A percentile compares a stretch with the other conserved stretches of the same genome.
Conservation (phyloP, 1,139 yeast species). For the Geotrichum reessii region DNA sequence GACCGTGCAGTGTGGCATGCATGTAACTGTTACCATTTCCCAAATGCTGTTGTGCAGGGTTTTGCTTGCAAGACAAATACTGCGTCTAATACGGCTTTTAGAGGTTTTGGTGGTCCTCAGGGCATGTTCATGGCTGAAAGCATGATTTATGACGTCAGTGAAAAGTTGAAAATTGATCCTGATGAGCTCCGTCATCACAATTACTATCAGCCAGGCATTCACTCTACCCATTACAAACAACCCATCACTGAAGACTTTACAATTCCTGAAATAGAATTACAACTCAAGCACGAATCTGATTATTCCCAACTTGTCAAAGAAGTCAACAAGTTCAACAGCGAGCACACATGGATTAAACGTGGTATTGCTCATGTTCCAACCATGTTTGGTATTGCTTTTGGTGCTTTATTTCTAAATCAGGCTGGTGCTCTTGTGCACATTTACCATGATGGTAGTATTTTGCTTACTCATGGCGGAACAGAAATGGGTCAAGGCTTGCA, state of each 20-base stretch:
- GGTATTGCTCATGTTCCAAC: conserved; percentile 44
- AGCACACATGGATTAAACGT: conserved; percentile 42
- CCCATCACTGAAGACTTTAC: conserved; percentile 40
- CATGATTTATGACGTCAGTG: conserved; percentile 39
- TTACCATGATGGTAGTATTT: conserved; percentile 43
- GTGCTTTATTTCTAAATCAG: conserved; percentile 42
- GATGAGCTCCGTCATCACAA: conserved; percentile 38
- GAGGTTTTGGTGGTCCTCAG: conserved; percentile 48
- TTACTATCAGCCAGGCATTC: conserved; percentile 34
- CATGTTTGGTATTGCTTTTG: conserved; percentile 44
- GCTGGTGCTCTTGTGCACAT: conserved; percentile 45
- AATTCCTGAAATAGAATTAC: conserved; percentile 36
- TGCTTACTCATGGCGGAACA: conserved; percentile 45
- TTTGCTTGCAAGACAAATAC: conserved; percentile 42
- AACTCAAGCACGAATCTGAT: conserved; percentile 35
- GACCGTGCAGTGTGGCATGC: conserved; percentile 43
- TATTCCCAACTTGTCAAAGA: conserved; percentile 35
- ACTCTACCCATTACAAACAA: conserved; percentile 41
- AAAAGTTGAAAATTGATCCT: conserved; percentile 37
- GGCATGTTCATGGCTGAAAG: conserved; percentile 43
- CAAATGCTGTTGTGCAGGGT: conserved; percentile 38
- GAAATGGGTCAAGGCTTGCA: conserved; percentile 48
- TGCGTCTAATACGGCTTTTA: conserved; percentile 45
- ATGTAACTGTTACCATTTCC: conserved; percentile 42
- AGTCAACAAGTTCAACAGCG: conserved; percentile 38